phyloP scores from a whole-genome alignment of 306 rosid genomes.

The Prunus armeniaca region DNA sequence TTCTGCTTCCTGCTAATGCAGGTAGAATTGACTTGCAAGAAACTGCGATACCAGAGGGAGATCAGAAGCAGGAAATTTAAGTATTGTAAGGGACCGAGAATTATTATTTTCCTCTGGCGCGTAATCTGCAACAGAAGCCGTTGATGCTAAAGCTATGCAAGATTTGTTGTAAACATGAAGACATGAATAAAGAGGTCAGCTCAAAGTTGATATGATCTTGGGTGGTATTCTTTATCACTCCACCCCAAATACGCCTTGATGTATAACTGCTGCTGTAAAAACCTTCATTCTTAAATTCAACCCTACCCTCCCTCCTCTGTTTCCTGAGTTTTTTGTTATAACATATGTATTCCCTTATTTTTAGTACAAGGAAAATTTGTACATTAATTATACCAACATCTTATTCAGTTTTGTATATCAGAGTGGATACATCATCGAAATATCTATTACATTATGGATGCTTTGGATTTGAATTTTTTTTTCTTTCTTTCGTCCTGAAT shows the following conservation, averaged over 20 bases:
- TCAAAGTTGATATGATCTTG: conserved; percentile 16
- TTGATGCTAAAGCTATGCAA: background rate
- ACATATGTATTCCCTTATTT: background rate
- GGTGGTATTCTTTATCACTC: conserved; percentile 16
- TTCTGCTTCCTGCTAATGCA: conserved; percentile 31
- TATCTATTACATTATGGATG: background rate
- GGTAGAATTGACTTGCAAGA: conserved; percentile 89
- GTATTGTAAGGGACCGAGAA: conserved; percentile 21
- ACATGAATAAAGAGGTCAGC: conserved; percentile 21
- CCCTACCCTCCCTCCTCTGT: background rate
- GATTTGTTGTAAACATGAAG: background rate
- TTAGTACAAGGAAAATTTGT: background rate
- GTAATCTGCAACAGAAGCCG: background rate
- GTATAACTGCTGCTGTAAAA: conserved; percentile 6
- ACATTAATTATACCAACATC: conserved; percentile 4
- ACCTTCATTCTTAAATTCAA: conserved; percentile 11
- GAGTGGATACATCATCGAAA: background rate
- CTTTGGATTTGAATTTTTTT: background rate
- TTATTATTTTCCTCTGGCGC: conserved; percentile 28
- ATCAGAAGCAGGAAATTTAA: conserved; percentile 63
- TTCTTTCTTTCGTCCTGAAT: background rate
- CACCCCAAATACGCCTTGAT: conserved; percentile 1
- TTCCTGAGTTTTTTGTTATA: background rate
- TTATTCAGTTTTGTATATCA: conserved; percentile 7
- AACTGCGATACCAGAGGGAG: conserved; percentile 60